These are phyloP conservation scores for Lasiosphaeria hispida DNA, from an alignment of 495 filamentous ascomycete genomes.

Conservation along the genomic window DNA sequence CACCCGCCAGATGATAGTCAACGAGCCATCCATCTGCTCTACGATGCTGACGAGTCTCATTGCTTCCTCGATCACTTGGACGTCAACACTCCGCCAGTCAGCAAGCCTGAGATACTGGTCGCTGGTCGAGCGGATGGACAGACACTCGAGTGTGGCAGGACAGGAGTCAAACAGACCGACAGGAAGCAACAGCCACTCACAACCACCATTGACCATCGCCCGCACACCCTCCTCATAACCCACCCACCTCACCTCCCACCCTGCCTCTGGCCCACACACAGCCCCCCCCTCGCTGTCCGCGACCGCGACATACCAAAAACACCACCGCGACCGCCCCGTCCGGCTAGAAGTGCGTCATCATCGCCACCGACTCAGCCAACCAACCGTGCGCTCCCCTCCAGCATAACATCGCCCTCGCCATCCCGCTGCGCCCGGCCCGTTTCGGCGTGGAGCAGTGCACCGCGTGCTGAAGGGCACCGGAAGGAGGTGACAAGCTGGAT, in stretches of 20 bases:
- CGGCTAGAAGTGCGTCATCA: constrained; percentile 18
- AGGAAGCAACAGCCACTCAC: neutral
- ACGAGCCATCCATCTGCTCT: no score
- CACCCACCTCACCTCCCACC: constrained; percentile 11
- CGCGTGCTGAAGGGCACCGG: constrained; percentile 18
- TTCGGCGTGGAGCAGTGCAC: constrained; percentile 1
- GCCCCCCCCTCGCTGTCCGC: constrained; percentile 1
- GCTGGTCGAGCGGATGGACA: neutral
- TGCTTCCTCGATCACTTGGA: no score
- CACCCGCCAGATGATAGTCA: no score
- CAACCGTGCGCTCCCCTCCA: constrained; percentile 1
- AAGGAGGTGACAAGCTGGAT: constrained; percentile 21
- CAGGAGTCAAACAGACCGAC: no score
- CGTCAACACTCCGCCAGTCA: neutral
- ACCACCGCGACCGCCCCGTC: constrained; percentile 17
- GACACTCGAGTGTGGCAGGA: no score
- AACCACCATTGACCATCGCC: constrained; percentile 1
- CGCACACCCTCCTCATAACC: constrained; percentile 7
- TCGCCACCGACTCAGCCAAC: constrained; percentile 16
- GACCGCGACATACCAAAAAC: constrained; percentile 13
- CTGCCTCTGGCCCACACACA: neutral
- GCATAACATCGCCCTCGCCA: neutral
- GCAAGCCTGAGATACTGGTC: no score
- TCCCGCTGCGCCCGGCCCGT: neutral
- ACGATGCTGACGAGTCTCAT: no score